phyloP scores from a whole-genome alignment of 177 flowering plant genomes.

The Tripterygium wilfordii region DNA sequence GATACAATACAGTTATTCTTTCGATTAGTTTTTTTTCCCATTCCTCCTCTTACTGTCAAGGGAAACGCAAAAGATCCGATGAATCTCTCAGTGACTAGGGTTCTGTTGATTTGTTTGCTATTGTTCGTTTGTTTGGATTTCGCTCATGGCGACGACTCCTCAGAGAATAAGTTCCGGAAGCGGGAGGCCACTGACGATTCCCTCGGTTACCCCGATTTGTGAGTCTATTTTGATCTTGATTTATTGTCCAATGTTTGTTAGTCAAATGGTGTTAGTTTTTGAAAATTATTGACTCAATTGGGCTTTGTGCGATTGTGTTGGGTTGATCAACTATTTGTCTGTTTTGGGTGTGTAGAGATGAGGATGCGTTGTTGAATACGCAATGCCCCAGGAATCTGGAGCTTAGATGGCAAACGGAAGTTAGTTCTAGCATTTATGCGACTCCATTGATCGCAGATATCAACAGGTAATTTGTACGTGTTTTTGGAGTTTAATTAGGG shows the following conservation, averaged over 20 bases:
- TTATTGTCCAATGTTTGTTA: too few species aligned
- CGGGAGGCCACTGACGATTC: slow-evolving; percentile 81
- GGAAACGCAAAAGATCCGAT: slow-evolving; percentile 15
- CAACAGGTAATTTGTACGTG: slow-evolving; percentile 66
- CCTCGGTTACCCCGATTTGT: slow-evolving; percentile 73
- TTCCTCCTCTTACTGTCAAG: too few species aligned
- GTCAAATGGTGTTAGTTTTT: too few species aligned
- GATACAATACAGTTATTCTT: too few species aligned
- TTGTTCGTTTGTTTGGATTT: slow-evolving; percentile 9
- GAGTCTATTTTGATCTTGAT: too few species aligned
- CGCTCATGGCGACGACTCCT: slow-evolving; percentile 23
- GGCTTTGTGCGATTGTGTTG: too few species aligned
- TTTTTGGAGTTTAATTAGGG: too few species aligned
- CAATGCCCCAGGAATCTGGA: slow-evolving; percentile 89
- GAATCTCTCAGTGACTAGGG: slow-evolving; percentile 17
- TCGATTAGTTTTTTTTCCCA: too few species aligned
- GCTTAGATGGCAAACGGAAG: slow-evolving; percentile 96
- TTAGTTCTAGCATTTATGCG: slow-evolving; percentile 95
- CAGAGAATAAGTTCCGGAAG: slow-evolving; percentile 66
- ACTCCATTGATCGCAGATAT: slow-evolving; percentile 96
- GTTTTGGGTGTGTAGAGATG: slow-evolving; percentile 51
- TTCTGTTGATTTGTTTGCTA: slow-evolving; percentile 24
- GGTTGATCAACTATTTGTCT: too few species aligned
- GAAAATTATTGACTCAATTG: too few species aligned
- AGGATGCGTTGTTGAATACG: slow-evolving; percentile 77